Evolutionary conservation across 2,329 filamentous ascomycete species (phyloP).

Genomic region (Arthrobotrys sphaeroides): DNA sequence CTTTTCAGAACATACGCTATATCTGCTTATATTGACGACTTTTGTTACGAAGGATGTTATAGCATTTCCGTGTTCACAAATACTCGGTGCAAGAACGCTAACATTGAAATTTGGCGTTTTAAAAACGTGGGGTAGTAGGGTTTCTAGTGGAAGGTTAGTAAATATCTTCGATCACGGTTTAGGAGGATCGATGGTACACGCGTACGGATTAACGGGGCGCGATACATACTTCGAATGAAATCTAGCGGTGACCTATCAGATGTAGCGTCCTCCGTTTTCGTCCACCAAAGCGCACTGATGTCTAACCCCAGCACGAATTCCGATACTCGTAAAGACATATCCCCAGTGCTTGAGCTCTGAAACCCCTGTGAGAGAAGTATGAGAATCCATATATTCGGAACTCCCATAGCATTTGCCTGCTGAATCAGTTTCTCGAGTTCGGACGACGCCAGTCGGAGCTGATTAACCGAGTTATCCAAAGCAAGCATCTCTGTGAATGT

Average conservation of each 20-base stretch:
- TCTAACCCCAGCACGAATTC: slow-evolving; percentile 39
- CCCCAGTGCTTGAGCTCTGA: slow-evolving; percentile 52
- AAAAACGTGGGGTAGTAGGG: slow-evolving; percentile 34
- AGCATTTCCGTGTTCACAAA: slow-evolving; percentile 44
- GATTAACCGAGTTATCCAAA: slow-evolving; percentile 57
- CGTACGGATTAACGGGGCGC: neutral
- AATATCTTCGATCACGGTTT: neutral
- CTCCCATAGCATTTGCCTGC: neutral
- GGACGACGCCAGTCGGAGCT: slow-evolving; percentile 55
- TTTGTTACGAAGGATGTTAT: slow-evolving; percentile 22
- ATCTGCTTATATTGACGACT: slow-evolving; percentile 7
- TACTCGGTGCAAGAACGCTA: slow-evolving; percentile 24
- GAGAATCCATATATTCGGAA: slow-evolving; percentile 56
- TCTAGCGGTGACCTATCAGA: slow-evolving; percentile 10
- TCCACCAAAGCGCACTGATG: slow-evolving; percentile 38
- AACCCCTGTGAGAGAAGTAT: slow-evolving; percentile 56
- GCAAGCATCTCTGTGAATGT: slow-evolving; percentile 57
- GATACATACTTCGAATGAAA: slow-evolving; percentile 32
- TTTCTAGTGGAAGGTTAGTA: slow-evolving; percentile 1
- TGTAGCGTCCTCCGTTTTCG: neutral
- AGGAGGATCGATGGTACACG: no score
- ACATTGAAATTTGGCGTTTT: slow-evolving; percentile 42
- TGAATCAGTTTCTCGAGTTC: slow-evolving; percentile 53
- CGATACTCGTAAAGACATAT: slow-evolving; percentile 42
- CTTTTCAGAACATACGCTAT: neutral